Conservation (phyloP, 139 green algal genomes). For the Volvox africanus region DNA sequence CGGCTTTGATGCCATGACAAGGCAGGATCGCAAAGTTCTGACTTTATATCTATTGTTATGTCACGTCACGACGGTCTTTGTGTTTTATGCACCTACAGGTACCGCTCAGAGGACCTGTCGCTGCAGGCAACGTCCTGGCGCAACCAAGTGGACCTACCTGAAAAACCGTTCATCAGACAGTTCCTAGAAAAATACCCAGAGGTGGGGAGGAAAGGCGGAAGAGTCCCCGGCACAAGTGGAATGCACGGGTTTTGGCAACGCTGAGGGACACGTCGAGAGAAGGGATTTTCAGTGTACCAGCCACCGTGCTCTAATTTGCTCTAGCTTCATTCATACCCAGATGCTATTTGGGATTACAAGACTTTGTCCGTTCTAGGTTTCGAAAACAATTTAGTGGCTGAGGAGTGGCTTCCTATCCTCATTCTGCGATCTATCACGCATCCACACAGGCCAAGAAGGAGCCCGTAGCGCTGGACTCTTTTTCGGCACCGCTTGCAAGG, state of each 20-base stretch:
- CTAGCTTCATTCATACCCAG: no score
- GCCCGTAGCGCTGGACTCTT: constrained; percentile 38
- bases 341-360: no score
- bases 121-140: neutral
- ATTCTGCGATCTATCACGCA: neutral
- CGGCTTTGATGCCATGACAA: constrained; percentile 19
- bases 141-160: constrained; percentile 14
- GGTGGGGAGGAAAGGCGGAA: constrained; percentile 6
- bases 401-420: neutral
- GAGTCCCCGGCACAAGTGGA: neutral
- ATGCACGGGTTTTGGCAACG: no score
- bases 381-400: no score
- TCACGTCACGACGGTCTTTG: neutral
- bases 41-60: neutral
- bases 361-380: no score
- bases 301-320: no score
- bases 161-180: neutral
- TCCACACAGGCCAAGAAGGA: constrained; percentile 10
- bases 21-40: neutral
- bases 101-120: constrained; percentile 47
- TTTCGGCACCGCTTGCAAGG: constrained; percentile 31
- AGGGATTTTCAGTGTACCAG: no score
- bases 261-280: no score
- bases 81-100: neutral
- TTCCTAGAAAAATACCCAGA: constrained; percentile 38